phyloP scores from a whole-genome alignment of 371 early-diverging fungal genomes.

The Syncephalis fuscata region DNA sequence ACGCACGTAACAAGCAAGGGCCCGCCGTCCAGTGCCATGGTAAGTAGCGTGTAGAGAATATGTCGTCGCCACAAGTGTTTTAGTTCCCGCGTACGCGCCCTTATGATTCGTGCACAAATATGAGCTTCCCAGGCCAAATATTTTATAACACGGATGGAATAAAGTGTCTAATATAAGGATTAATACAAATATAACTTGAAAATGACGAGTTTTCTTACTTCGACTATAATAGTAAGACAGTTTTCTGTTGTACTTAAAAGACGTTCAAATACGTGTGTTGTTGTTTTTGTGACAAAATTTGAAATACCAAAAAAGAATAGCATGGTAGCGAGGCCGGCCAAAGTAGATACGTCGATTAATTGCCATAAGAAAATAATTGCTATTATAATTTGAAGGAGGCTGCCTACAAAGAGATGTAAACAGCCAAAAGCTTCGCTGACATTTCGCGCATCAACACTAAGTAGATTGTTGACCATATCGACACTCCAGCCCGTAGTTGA shows the following conservation, averaged over 20 bases:
- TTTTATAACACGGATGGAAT: constrained; percentile 53
- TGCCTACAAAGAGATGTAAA: constrained; percentile 26
- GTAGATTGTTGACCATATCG: constrained; percentile 71
- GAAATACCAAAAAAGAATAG: constrained; percentile 24
- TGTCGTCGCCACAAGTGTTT: constrained; percentile 18
- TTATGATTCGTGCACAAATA: constrained; percentile 26
- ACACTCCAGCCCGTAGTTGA: constrained; percentile 4
- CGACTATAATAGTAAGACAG: constrained; percentile 22
- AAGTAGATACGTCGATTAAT: constrained; percentile 25
- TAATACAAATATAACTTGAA: no score
- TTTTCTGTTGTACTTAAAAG: constrained; percentile 17
- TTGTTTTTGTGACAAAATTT: constrained; percentile 28
- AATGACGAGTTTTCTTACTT: constrained; percentile 14
- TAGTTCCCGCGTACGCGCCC: constrained; percentile 28
- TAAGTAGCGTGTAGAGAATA: constrained; percentile 21
- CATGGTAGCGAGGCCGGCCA: constrained; percentile 29
- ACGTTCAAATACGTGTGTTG: constrained; percentile 10
- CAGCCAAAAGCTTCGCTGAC: constrained; percentile 20
- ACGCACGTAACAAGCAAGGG: constrained; percentile 33
- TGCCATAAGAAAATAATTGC: constrained; percentile 23
- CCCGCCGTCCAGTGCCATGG: constrained; percentile 21
- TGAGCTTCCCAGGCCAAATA: constrained; percentile 47
- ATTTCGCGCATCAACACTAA: constrained; percentile 54
- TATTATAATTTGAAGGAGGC: constrained; percentile 27
- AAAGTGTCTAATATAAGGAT: constrained; percentile 9